Conservation (phyloP, 2,329 filamentous ascomycete genomes). For the Metarhizium album region DNA sequence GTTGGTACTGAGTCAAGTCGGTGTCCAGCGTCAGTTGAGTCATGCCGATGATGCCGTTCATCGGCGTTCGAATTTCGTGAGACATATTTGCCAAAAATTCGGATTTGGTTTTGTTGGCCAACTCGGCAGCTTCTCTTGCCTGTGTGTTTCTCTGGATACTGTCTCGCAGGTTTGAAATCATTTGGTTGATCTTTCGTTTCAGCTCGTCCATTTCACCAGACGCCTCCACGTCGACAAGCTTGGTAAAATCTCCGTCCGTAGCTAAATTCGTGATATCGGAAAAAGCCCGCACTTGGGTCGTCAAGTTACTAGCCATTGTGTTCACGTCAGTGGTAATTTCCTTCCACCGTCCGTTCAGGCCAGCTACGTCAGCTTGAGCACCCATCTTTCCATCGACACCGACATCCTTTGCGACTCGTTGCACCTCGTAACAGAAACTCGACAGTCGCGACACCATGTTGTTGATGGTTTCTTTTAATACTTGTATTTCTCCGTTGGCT, state of each 20-base stretch:
- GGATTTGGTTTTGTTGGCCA: conserved; percentile 96
- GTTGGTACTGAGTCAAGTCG: conserved; percentile 85
- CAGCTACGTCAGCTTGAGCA: conserved; percentile 87
- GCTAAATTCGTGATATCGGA: conserved; percentile 97
- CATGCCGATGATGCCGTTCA: conserved; percentile 98
- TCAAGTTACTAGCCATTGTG: conserved; percentile 72
- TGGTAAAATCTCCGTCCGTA: conserved; percentile 93
- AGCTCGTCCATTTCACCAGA: conserved; percentile 99
- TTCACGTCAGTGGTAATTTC: conserved; percentile 97
- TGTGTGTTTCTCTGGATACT: conserved; percentile 95
- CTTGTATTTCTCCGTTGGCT: conserved; percentile 86
- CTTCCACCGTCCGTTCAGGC: conserved; percentile 90
- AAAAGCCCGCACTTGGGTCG: conserved; percentile 93
- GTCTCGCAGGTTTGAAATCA: conserved; percentile 92
- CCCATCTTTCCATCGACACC: conserved; percentile 98
- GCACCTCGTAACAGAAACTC: conserved; percentile 92
- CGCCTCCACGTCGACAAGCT: conserved; percentile 91
- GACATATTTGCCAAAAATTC: conserved; percentile 99
- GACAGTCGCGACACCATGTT: conserved; percentile 96
- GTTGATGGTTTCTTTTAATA: conserved; percentile 93
- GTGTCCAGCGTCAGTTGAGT: conserved; percentile 93
- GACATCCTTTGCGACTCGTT: conserved; percentile 90
- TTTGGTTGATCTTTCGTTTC: conserved; percentile 98
- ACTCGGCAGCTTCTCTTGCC: conserved; percentile 86
- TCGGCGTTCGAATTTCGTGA: conserved; percentile 93